Conservation (phyloP, 2,329 filamentous ascomycete species). For the Xylaria multiplex region DNA sequence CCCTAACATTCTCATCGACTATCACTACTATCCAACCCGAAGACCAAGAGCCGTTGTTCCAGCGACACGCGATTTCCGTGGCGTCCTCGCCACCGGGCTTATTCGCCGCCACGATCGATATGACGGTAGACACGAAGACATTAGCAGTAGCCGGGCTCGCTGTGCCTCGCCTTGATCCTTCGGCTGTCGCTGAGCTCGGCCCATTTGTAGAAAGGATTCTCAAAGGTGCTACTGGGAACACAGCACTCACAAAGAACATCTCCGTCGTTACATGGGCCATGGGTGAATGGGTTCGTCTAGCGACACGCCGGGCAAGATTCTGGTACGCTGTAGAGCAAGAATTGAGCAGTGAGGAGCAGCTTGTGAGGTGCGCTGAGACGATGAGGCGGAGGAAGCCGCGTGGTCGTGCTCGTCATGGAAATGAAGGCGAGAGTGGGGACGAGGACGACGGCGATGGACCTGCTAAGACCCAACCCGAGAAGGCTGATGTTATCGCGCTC, state of each 20-base stretch:
- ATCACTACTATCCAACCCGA: slow-evolving; percentile 57
- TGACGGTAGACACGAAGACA: slow-evolving; percentile 66
- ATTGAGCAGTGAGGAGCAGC: slow-evolving; percentile 53
- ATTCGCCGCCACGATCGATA: slow-evolving; percentile 66
- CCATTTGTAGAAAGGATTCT: slow-evolving; percentile 60
- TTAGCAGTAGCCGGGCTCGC: slow-evolving; percentile 62
- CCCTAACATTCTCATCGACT: slow-evolving; percentile 69
- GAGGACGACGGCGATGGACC: neutral
- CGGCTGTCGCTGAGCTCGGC: slow-evolving; percentile 67
- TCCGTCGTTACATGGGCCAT: slow-evolving; percentile 73
- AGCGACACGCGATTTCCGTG: slow-evolving; percentile 67
- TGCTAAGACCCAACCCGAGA: slow-evolving; percentile 40
- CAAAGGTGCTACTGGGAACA: slow-evolving; percentile 49
- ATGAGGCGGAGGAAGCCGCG: slow-evolving; percentile 41
- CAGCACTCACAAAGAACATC: slow-evolving; percentile 65
- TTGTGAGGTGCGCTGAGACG: slow-evolving; percentile 47
- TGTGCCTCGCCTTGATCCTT: slow-evolving; percentile 66
- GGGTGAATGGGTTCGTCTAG: slow-evolving; percentile 72
- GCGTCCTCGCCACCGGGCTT: slow-evolving; percentile 61
- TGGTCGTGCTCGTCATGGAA: slow-evolving; percentile 23
- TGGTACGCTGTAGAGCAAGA: slow-evolving; percentile 66
- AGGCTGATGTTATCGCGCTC: slow-evolving; percentile 62
- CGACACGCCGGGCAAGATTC: slow-evolving; percentile 68
- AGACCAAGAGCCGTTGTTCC: slow-evolving; percentile 51
- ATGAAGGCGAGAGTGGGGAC: slow-evolving; percentile 24